Base-by-base conservation (phyloP, 768 basidiomycete genomes). In the Nevesoporus exiguus region DNA sequence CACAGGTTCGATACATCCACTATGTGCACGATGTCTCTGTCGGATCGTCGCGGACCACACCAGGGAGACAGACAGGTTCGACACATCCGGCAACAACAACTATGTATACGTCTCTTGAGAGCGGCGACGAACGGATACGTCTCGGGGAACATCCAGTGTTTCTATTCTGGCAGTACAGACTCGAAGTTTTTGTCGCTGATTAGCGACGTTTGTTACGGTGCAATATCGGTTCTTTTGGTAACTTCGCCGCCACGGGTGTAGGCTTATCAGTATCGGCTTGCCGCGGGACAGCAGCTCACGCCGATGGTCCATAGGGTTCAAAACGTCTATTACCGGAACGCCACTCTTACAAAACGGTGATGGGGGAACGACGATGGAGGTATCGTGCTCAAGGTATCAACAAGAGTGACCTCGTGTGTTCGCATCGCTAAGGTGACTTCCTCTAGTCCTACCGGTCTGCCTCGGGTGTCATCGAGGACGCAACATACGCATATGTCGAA, bases 71-170 rank as follows among this genome's bases (percentile, higher is more conserved):
- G 53, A 45, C 19, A 60, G 56, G 14, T 42, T 61, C 21, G 51
- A 65, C 15, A 14, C 69, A 25, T 62, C 56, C 7, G 70, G 70
- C 15, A 70, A 67, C 31, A 63, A 66, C 53, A 65, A 69, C 49
- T 62, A 62, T 36, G 66, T 74, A 72, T 44, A 73, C 33, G 63
- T 72, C 42, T 59, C 61, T 74, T 22, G 70, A 70, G 49, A 71
- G 66, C 42, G 68, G 63, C 22, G 61, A 65, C 36, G 64, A 47
- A 66, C 17, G 54, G 61, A 27, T 63, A 54, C 39, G 6, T 47
- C 17, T 55, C 42, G 19, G 49, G 61, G 41, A 58, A 61, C 21
- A 46, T 64, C 5, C 45, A 40, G 10, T 61, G 62, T n/a, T 3
- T 31, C 24, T 6, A 57, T 51, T 52, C 62, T 41, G 42, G 1